Percentiles rank a stretch among this genome's conserved stretches.
Evolutionary conservation across 2,329 filamentous ascomycete genomes (phyloP).

Genomic region (Paecilomyces niveus): DNA sequence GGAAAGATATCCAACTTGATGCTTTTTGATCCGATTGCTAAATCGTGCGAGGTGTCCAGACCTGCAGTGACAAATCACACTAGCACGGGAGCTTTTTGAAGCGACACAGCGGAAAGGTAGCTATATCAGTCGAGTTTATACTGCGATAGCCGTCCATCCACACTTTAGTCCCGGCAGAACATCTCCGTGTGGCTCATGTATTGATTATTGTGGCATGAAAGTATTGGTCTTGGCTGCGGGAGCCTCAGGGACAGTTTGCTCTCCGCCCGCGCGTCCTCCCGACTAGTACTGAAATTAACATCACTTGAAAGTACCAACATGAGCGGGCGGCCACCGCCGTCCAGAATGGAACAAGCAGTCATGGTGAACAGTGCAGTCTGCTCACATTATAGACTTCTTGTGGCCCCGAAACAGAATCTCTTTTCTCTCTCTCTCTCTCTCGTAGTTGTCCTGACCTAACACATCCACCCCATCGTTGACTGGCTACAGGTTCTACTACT

Average conservation of each 20-base stretch:
- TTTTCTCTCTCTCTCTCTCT: not conserved
- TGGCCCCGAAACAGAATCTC: not conserved
- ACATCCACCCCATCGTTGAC: not conserved
- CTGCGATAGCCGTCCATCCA: not conserved
- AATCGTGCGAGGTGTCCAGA: not conserved
- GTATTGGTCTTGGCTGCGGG: not conserved
- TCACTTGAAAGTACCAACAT: not conserved
- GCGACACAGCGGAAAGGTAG: not conserved
- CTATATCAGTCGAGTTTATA: not conserved
- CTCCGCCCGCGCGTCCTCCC: not conserved
- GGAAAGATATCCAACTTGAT: not conserved
- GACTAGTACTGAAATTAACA: not conserved
- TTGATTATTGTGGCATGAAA: not conserved
- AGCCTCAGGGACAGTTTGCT: not conserved
- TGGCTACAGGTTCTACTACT: not conserved
- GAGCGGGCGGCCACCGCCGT: not conserved
- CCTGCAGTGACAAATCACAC: not conserved
- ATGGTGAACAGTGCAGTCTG: not conserved
- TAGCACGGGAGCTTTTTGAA: not conserved
- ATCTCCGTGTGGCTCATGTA: not conserved
- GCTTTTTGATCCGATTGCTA: not conserved
- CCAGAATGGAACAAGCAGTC: not conserved
- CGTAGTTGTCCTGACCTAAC: not conserved
- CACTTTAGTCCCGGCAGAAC: not conserved
- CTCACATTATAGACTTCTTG: not conserved